phyloP scores from a whole-genome alignment of 495 filamentous ascomycete species.

The Daldinia decipiens region DNA sequence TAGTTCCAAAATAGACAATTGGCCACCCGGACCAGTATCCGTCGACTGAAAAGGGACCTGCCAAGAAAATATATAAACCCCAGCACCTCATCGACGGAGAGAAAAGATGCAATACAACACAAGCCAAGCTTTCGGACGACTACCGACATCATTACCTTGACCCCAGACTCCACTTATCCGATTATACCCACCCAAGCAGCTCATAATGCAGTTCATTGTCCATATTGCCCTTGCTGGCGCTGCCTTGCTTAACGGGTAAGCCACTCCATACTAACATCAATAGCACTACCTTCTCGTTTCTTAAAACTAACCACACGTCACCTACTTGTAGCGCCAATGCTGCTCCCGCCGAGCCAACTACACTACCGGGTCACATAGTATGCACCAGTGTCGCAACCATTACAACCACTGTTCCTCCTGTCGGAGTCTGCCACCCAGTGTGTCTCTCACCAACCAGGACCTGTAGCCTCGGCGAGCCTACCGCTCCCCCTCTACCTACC shows the following conservation, averaged over 20 bases:
- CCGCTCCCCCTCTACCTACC: slow-evolving; percentile 8
- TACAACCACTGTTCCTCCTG: neutral
- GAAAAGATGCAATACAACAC: slow-evolving; percentile 18
- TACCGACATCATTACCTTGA: slow-evolving; percentile 15
- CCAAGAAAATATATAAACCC: slow-evolving; percentile 33
- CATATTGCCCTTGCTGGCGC: slow-evolving; percentile 19
- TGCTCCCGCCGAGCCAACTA: slow-evolving; percentile 13
- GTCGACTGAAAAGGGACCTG: slow-evolving; percentile 1
- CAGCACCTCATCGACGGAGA: slow-evolving; percentile 12
- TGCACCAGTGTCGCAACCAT: slow-evolving; percentile 25
- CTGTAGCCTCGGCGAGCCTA: slow-evolving; percentile 24
- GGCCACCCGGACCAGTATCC: neutral
- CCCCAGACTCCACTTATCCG: slow-evolving; percentile 3
- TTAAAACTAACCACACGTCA: slow-evolving; percentile 1
- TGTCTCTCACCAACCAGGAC: slow-evolving; percentile 14
- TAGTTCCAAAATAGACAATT: neutral
- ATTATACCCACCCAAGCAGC: slow-evolving; percentile 5
- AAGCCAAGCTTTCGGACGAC: slow-evolving; percentile 14
- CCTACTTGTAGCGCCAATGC: slow-evolving; percentile 12
- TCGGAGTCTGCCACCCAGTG: slow-evolving; percentile 1
- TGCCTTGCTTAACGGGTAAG: slow-evolving; percentile 30
- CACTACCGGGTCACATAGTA: slow-evolving; percentile 23
- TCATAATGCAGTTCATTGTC: slow-evolving; percentile 24
- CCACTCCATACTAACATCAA: neutral
- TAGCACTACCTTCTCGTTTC: neutral